Conservation (phyloP, 2,329 filamentous ascomycete genomes). For the Colletotrichum musicola region DNA sequence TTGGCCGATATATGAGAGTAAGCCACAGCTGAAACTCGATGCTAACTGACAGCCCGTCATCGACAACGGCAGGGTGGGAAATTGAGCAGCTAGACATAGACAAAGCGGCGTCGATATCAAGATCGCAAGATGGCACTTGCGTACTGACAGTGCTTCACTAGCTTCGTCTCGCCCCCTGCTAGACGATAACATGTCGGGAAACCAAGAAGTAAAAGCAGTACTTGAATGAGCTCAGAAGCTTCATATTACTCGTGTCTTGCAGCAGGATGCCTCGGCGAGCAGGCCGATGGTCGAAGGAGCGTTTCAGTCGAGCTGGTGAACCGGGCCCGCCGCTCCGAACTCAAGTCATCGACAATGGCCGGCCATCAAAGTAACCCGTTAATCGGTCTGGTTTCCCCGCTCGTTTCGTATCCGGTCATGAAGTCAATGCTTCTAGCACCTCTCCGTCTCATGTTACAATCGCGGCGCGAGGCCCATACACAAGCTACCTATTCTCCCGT, state of each 20-base stretch:
- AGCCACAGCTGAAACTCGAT: constrained; percentile 54
- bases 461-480: neutral
- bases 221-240: neutral
- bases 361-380: neutral
- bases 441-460: constrained; percentile 13
- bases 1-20: constrained; percentile 45
- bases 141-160: constrained; percentile 16
- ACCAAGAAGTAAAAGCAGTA: constrained; percentile 1
- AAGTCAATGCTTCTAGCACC: constrained; percentile 7
- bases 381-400: constrained; percentile 16
- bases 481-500: neutral
- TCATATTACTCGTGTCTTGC: constrained; percentile 30
- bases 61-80: constrained; percentile 23
- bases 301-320: constrained; percentile 25
- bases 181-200: constrained; percentile 5
- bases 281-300: constrained; percentile 14
- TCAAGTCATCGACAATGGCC: neutral
- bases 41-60: constrained; percentile 24
- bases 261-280: constrained; percentile 4
- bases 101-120: constrained; percentile 7
- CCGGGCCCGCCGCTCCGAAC: neutral
- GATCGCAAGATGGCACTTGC: constrained; percentile 37
- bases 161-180: constrained; percentile 33
- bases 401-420: constrained; percentile 28
- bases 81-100: constrained; percentile 2